A percentile compares a stretch with the other conserved stretches of the same genome.
Conservation (phyloP, 129 eudicot genomes). For the Artemisia argyi region DNA sequence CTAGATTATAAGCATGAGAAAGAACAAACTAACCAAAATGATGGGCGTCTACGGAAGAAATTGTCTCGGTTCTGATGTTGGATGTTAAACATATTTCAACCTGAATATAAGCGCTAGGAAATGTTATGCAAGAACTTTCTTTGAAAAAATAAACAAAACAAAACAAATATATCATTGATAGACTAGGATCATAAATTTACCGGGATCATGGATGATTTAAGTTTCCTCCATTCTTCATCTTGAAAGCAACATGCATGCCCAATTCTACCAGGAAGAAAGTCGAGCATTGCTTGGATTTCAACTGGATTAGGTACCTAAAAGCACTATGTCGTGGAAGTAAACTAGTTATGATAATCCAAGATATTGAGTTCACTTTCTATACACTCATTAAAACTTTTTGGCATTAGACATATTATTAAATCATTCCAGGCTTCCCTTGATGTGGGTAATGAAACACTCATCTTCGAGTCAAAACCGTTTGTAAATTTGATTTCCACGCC, state of each 20-base stretch:
- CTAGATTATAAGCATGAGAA: not conserved
- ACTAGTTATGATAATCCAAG: constrained; percentile 30
- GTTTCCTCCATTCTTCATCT: constrained; percentile 73
- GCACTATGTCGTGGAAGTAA: constrained; percentile 47
- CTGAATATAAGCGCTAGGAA: constrained; percentile 36
- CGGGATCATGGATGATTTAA: constrained; percentile 67
- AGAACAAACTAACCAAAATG: constrained; percentile 73
- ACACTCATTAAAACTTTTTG: not conserved
- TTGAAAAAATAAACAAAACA: too few relatives aligned
- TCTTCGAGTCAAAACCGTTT: too few relatives aligned
- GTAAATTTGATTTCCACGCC: not conserved
- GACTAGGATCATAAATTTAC: constrained; percentile 30
- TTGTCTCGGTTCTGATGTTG: constrained; percentile 75
- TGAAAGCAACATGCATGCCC: constrained; percentile 96
- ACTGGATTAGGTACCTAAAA: constrained; percentile 84
- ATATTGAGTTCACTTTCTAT: not conserved
- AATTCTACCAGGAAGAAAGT: constrained; percentile 83
- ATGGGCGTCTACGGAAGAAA: constrained; percentile 75
- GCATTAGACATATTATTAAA: not conserved
- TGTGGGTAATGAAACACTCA: too few relatives aligned
- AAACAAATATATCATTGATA: not conserved
- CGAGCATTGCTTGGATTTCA: constrained; percentile 81
- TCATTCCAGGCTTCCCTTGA: not conserved
- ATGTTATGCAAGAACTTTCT: not conserved
- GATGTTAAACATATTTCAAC: constrained; percentile 97